Percentiles rank a stretch among this genome's conserved stretches.
Evolutionary conservation across 768 basidiomycete species (phyloP).

Genomic region (Fibroporia radiculosa): DNA sequence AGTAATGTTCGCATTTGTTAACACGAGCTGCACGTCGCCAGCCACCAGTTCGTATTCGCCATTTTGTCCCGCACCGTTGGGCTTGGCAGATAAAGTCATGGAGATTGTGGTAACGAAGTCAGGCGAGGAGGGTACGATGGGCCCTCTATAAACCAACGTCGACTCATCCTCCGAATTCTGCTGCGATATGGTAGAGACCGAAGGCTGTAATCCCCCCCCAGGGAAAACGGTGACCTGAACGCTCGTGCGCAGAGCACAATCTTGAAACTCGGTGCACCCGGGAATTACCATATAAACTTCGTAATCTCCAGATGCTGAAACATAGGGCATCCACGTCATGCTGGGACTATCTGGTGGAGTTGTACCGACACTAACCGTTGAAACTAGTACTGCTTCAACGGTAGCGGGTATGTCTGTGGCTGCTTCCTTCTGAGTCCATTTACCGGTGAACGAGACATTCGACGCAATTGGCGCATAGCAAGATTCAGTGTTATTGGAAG

Average conservation of each 20-base stretch:
- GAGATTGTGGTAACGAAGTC: slow-evolving; percentile 68
- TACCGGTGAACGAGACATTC: slow-evolving; percentile 55
- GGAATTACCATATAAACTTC: slow-evolving; percentile 80
- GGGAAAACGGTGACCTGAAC: slow-evolving; percentile 83
- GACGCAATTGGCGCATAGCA: slow-evolving; percentile 78
- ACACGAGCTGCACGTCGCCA: slow-evolving; percentile 72
- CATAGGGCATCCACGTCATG: slow-evolving; percentile 86
- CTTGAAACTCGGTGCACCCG: slow-evolving; percentile 73
- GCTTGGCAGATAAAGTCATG: slow-evolving; percentile 63
- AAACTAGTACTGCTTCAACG: slow-evolving; percentile 62
- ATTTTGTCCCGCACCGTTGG: slow-evolving; percentile 52
- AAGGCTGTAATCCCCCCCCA: slow-evolving; percentile 55
- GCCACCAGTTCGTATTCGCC: slow-evolving; percentile 81
- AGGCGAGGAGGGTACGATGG: slow-evolving; percentile 66
- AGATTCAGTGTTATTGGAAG: slow-evolving; percentile 49
- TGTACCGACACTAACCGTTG: slow-evolving; percentile 59
- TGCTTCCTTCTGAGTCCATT: slow-evolving; percentile 58
- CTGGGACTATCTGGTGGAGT: slow-evolving; percentile 55
- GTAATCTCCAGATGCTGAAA: slow-evolving; percentile 86
- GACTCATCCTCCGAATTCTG: slow-evolving; percentile 55
- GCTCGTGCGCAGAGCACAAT: slow-evolving; percentile 73
- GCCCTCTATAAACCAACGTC: slow-evolving; percentile 70
- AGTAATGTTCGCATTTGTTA: slow-evolving; percentile 52
- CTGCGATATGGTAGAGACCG: slow-evolving; percentile 67
- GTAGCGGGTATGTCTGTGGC: slow-evolving; percentile 78